A percentile compares a stretch with the other conserved stretches of the same genome.
Evolutionary conservation across 768 basidiomycete species (phyloP).

Genomic region (Terana coerulea): DNA sequence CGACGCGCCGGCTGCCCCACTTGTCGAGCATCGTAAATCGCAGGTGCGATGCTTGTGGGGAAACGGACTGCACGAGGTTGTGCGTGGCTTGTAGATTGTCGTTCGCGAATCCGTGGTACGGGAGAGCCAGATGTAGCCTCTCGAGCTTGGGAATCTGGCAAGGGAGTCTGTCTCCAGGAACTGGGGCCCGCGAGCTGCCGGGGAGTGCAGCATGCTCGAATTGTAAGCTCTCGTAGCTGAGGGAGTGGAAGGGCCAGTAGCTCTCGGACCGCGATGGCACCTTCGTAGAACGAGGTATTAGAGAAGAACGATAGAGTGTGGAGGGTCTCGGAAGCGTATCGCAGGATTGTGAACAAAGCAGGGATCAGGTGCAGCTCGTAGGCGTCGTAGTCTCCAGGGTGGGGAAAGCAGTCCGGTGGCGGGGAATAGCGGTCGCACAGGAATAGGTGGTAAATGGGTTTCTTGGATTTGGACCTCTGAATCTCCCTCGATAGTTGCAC

Average conservation of each 20-base stretch:
- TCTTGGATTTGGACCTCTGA: not conserved
- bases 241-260: slow-evolving; percentile 13
- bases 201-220: slow-evolving; percentile 20
- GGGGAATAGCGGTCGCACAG: slow-evolving; percentile 8
- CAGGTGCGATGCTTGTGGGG: slow-evolving; percentile 14
- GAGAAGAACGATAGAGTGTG: slow-evolving; percentile 15
- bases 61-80: slow-evolving; percentile 9
- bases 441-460: slow-evolving; percentile 16
- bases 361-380: slow-evolving; percentile 10
- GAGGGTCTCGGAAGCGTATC: slow-evolving; percentile 14
- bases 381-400: not conserved
- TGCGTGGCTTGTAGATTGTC: slow-evolving; percentile 16
- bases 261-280: slow-evolving; percentile 10
- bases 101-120: slow-evolving; percentile 16
- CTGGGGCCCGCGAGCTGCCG: slow-evolving; percentile 6
- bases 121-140: slow-evolving; percentile 17
- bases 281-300: slow-evolving; percentile 10
- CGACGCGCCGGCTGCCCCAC: slow-evolving; percentile 18
- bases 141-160: slow-evolving; percentile 9
- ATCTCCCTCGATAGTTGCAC: not conserved
- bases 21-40: slow-evolving; percentile 19
- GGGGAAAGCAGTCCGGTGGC: not conserved
- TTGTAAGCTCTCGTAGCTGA: slow-evolving; percentile 15
- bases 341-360: slow-evolving; percentile 8
- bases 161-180: not conserved